Conservation (phyloP, 805 yeast genomes). For the Grigorovia jiainica region DNA sequence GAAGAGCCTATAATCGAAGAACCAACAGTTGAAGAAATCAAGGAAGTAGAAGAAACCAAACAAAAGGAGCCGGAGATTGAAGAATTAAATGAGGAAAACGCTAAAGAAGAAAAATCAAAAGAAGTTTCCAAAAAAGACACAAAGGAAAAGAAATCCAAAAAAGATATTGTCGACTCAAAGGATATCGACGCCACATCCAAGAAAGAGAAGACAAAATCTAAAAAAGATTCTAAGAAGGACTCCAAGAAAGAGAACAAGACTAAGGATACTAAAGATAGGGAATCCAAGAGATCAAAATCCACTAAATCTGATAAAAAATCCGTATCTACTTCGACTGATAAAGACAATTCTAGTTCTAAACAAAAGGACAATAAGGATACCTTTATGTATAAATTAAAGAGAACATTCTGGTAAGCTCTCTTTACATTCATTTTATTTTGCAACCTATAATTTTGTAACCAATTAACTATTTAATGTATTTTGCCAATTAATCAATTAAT, state of each 20-base stretch:
- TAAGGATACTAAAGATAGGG: neutral
- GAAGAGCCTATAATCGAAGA: too few relatives aligned
- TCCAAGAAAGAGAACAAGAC: neutral
- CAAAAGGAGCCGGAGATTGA: neutral
- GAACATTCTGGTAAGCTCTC: conserved; percentile 1
- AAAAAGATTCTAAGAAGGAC: neutral
- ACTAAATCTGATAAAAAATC: neutral
- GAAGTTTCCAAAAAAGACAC: neutral
- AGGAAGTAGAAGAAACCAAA: too few relatives aligned
- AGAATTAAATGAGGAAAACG: neutral
- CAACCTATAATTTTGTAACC: too few relatives aligned
- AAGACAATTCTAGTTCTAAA: too few relatives aligned
- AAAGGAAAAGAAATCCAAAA: neutral
- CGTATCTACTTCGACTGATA: neutral
- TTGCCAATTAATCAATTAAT: too few relatives aligned
- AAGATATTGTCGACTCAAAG: neutral
- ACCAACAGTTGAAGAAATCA: too few relatives aligned
- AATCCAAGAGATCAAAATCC: neutral
- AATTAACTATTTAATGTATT: too few relatives aligned
- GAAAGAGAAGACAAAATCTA: neutral
- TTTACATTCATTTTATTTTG: too few relatives aligned
- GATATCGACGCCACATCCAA: neutral
- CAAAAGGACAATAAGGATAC: conserved; percentile 1
- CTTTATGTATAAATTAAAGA: conserved; percentile 1
- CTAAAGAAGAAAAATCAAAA: neutral